A percentile compares a stretch with the other conserved stretches of the same genome.
phyloP scores from a whole-genome alignment of 345 rosid genomes.

The Geranium rotundifolium region DNA sequence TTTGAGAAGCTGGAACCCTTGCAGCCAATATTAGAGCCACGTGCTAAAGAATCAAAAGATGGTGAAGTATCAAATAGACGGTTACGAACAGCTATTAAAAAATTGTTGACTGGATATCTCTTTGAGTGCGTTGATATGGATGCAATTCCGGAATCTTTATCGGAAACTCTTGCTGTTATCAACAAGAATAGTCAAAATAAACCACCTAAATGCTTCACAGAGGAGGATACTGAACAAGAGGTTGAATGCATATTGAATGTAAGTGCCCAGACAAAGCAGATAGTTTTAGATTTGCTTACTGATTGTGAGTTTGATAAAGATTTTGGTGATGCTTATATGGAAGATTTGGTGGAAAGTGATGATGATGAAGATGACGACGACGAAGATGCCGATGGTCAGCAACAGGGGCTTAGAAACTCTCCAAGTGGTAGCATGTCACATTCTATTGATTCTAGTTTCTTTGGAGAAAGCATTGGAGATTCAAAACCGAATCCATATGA shows the following conservation, averaged over 20 bases:
- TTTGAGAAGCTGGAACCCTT: conserved; percentile 39
- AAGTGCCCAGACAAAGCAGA: conserved; percentile 68
- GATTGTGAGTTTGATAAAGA: conserved; percentile 41
- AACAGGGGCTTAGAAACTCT: conserved; percentile 11
- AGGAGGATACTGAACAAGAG: conserved; percentile 50
- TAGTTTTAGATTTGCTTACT: conserved; percentile 50
- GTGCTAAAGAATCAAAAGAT: no score
- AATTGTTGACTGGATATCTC: conserved; percentile 52
- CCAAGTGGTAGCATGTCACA: conserved; percentile 11
- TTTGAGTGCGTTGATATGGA: conserved; percentile 63
- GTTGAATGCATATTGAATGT: conserved; percentile 52
- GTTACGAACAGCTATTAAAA: conserved; percentile 44
- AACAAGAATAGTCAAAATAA: conserved; percentile 28
- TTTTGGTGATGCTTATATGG: conserved; percentile 62
- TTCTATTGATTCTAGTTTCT: conserved; percentile 24
- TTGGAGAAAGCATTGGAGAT: conserved; percentile 50
- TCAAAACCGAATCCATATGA: conserved; percentile 14
- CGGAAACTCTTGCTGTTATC: conserved; percentile 47
- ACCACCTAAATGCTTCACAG: conserved; percentile 17
- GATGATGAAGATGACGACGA: conserved; percentile 19
- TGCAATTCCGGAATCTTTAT: conserved; percentile 44
- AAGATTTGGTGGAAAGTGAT: conserved; percentile 59
- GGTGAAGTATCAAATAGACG: conserved; percentile 28
- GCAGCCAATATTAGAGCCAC: conserved; percentile 44
- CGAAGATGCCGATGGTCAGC: conserved; percentile 11